Evolutionary conservation across 306 rosid genomes (phyloP), one percentile per base, ranked within the genome.

Genomic region (Lathyrus tuberosus): DNA sequence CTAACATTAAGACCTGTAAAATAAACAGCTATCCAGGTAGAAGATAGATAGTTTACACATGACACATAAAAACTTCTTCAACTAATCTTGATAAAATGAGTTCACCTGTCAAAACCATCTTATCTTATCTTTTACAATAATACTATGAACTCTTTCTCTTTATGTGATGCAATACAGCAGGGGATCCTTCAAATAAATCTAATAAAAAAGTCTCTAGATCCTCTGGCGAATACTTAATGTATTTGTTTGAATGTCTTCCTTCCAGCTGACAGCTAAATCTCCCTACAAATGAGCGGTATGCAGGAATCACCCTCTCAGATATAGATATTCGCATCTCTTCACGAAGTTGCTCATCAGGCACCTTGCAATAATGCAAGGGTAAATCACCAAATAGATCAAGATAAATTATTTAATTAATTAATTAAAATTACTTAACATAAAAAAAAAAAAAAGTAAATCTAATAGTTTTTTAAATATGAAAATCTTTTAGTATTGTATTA

Each of bases 221-320:
- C 28, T 95, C 99, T 4, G 96, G 79, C 5, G 87, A 74, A 80
- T 91, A 91, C 87, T 91, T 95, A 63, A 95, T 88, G 83, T 95
- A 91, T 67, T 86, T 95, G 76, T 91, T 92, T 2, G 76, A 80
- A 74, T 91, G 83, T 78, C 95, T 87, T 77, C 96, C 96, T 66
- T 91, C 99, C 43, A 95, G 87, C 78, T 91, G 99, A 81, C 86
- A 63, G 46, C 88, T 78, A 59, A 91, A 91, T 81, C 99, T 83
- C 47, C 99, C 97, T 82, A 86, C 47, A 76, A 95, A 95, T 2
- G 99, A 81, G 57, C 97, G 97, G 81, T 95, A 95, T 6, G 99
- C 99, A 4, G 96, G 97, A 72, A 95, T 81, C 76, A 89, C 97
- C 87, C 87, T 91, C 85, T 94, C 97, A 0, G 96, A 89, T 65